phyloP scores from a whole-genome alignment of 2,329 filamentous ascomycete genomes.

The Claviceps pazoutovae region DNA sequence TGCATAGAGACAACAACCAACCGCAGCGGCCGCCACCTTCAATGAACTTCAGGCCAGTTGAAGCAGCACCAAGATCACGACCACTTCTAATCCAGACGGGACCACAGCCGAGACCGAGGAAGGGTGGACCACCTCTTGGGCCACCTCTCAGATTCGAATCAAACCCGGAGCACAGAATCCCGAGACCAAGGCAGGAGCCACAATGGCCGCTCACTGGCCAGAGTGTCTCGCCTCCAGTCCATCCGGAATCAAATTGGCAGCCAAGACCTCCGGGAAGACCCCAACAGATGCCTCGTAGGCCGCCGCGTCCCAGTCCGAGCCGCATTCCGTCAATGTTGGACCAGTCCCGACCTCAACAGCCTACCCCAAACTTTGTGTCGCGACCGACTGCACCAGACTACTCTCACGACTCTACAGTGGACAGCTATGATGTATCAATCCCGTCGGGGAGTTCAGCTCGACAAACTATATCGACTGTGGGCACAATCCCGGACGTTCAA shows the following conservation, averaged over 20 bases:
- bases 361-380: constrained; percentile 34
- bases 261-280: constrained; percentile 36
- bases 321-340: constrained; percentile 45
- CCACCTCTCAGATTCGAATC: constrained; percentile 13
- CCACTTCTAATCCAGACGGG: constrained; percentile 1
- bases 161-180: constrained; percentile 23
- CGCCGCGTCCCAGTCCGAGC: constrained; percentile 45
- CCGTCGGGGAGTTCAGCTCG: constrained; percentile 34
- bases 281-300: constrained; percentile 38
- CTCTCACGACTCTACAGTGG: constrained; percentile 15
- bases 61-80: background rate
- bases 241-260: constrained; percentile 27
- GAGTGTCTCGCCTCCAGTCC: constrained; percentile 19
- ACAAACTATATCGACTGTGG: constrained; percentile 39
- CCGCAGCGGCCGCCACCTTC: constrained; percentile 10
- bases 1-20: constrained; percentile 12
- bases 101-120: constrained; percentile 9
- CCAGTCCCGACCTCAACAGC: constrained; percentile 39
- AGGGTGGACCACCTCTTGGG: constrained; percentile 9
- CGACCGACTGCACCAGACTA: constrained; percentile 20
- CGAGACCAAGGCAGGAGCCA: constrained; percentile 36
- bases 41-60: constrained; percentile 4
- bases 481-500: constrained; percentile 46
- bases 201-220: constrained; percentile 40
- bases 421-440: constrained; percentile 26